phyloP scores from a whole-genome alignment of 495 filamentous ascomycete genomes.

The Penicillium turbatum region DNA sequence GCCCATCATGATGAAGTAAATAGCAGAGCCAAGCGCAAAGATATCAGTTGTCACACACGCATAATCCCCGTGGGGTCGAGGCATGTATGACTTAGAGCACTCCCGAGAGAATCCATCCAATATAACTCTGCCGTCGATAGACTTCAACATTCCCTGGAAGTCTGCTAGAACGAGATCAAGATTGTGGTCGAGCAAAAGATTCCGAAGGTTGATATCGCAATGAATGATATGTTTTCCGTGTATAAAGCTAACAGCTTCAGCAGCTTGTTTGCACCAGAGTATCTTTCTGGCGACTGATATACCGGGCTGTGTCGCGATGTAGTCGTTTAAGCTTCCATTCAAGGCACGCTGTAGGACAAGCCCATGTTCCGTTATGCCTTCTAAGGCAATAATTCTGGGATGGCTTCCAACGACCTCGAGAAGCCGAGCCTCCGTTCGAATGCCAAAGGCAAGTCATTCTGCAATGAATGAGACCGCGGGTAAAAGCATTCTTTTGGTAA shows the following conservation, averaged over 20 bases:
- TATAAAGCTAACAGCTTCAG: conserved; percentile 18
- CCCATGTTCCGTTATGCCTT: conserved; percentile 16
- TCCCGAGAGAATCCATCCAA: conserved; percentile 17
- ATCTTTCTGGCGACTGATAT: conserved; percentile 9
- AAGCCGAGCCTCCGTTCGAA: conserved; percentile 19
- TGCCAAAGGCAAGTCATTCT: no score
- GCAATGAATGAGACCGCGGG: no score
- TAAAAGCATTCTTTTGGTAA: no score
- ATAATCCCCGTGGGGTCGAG: conserved; percentile 14
- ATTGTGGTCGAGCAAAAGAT: conserved; percentile 21
- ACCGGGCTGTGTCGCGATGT: conserved; percentile 10
- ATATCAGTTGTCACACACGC: conserved; percentile 18
- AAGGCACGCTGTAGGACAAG: conserved; percentile 14
- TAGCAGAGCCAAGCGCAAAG: conserved; percentile 19
- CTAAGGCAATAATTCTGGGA: conserved; percentile 16
- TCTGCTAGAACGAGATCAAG: conserved; percentile 15
- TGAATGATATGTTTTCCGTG: conserved; percentile 17
- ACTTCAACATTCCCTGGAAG: conserved; percentile 21
- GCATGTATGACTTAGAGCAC: conserved; percentile 18
- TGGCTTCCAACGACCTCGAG: conserved; percentile 14
- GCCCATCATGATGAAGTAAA: conserved; percentile 18
- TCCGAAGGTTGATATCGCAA: conserved; percentile 21
- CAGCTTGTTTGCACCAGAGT: conserved; percentile 20
- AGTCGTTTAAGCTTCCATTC: conserved; percentile 13
- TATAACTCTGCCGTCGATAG: conserved; percentile 9